Conservation (phyloP, 345 rosid species). For the Hirschfeldia incana region DNA sequence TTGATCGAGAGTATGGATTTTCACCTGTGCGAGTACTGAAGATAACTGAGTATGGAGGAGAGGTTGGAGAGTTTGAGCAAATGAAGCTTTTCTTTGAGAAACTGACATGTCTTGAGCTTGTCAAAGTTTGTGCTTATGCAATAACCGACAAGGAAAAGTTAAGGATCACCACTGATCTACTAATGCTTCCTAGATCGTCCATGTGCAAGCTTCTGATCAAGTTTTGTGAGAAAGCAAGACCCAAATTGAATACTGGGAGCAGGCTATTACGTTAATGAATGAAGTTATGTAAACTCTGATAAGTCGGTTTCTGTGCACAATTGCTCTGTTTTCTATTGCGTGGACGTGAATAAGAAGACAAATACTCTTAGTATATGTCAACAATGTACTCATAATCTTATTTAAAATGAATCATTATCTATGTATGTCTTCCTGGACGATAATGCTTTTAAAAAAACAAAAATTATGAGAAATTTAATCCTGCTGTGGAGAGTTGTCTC, state of each 20-base stretch:
- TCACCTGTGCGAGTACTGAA: not conserved
- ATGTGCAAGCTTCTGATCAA: not conserved
- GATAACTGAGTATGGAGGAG: slow-evolving; percentile 3
- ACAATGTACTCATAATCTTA: not conserved
- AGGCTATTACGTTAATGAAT: not conserved
- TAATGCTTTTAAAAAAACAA: no score
- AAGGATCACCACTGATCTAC: not conserved
- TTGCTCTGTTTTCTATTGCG: not conserved
- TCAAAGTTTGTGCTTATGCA: slow-evolving; percentile 5
- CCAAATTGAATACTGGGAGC: not conserved
- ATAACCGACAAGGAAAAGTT: not conserved
- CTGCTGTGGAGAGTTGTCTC: not conserved
- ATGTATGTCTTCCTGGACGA: not conserved
- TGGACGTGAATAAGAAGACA: not conserved
- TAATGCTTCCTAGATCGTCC: not conserved
- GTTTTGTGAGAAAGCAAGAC: not conserved
- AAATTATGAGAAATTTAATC: no score
- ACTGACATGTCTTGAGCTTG: not conserved
- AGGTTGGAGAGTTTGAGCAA: not conserved
- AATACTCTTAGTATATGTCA: not conserved
- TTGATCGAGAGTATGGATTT: not conserved
- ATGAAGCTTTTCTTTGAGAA: not conserved
- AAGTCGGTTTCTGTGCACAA: not conserved
- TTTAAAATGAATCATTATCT: not conserved
- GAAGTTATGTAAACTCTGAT: not conserved